These are phyloP conservation scores for Cydonia oblonga DNA, from an alignment of 331 rosid species.

Conservation along the genomic window DNA sequence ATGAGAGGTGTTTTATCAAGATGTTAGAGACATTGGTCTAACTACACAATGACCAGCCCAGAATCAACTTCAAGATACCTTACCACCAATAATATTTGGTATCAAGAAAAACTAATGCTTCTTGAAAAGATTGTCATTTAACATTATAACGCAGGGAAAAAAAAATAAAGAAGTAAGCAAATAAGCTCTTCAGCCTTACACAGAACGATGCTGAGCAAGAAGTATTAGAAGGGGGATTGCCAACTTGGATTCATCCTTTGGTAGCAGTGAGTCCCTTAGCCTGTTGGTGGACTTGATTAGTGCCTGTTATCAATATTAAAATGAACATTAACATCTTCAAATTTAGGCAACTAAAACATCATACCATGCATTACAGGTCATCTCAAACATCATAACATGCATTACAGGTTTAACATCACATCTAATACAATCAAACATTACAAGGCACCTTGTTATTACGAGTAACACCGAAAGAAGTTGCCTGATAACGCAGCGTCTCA, in stretches of 20 bases:
- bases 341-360: slow-evolving; percentile 6
- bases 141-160: neutral
- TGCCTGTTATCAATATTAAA: slow-evolving; percentile 33
- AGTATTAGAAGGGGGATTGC: slow-evolving; percentile 88
- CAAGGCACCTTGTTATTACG: slow-evolving; percentile 79
- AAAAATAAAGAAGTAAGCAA: neutral
- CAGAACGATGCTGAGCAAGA: slow-evolving; percentile 92
- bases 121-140: neutral
- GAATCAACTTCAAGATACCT: neutral
- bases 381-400: neutral
- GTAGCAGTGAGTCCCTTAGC: slow-evolving; percentile 76
- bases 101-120: neutral
- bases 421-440: neutral
- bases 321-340: neutral
- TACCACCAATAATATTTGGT: neutral
- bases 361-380: neutral
- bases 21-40: neutral
- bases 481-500: slow-evolving; percentile 90
- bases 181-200: slow-evolving; percentile 48
- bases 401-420: neutral
- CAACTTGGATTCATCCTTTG: slow-evolving; percentile 82
- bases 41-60: neutral
- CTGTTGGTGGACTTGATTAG: slow-evolving; percentile 88
- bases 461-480: slow-evolving; percentile 85
- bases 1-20: neutral